Percentiles rank a stretch among this genome's conserved stretches.
Evolutionary conservation across 2,329 filamentous ascomycete genomes (phyloP).

Genomic region (Anthostomella pinea): DNA sequence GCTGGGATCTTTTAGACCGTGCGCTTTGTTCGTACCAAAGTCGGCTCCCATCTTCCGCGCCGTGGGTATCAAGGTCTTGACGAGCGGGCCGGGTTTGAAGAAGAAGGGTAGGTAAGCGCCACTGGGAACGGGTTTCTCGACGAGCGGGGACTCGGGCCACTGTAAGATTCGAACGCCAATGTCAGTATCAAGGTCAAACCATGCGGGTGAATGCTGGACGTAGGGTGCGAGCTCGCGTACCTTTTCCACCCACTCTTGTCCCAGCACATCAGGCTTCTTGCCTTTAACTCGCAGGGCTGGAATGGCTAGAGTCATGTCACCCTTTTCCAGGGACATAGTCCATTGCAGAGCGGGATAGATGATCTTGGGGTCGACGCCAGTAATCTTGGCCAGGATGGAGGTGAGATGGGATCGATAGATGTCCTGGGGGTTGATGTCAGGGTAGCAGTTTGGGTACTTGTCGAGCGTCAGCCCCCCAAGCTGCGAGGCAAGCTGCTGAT

Average conservation of each 20-base stretch:
- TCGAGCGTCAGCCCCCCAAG: constrained; percentile 27
- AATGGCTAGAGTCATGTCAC: constrained; percentile 74
- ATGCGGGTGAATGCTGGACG: constrained; percentile 6
- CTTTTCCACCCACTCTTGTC: constrained; percentile 59
- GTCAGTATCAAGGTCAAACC: neutral
- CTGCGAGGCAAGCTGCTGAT: constrained; percentile 22
- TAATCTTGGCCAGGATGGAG: constrained; percentile 63
- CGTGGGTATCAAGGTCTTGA: constrained; percentile 64
- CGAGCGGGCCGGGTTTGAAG: constrained; percentile 68
- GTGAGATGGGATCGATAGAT: constrained; percentile 77
- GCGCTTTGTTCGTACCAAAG: constrained; percentile 63
- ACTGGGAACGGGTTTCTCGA: constrained; percentile 65
- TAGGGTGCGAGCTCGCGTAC: constrained; percentile 40
- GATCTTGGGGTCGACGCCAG: constrained; percentile 66
- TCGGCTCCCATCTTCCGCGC: constrained; percentile 59
- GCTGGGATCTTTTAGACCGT: constrained; percentile 54
- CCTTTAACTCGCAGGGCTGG: constrained; percentile 78
- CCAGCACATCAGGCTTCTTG: constrained; percentile 61
- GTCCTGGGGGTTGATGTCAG: constrained; percentile 72
- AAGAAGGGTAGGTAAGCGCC: constrained; percentile 76
- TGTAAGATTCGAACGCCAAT: constrained; percentile 31
- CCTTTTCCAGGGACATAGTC: constrained; percentile 77
- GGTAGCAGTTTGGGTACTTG: constrained; percentile 57
- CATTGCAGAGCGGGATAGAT: constrained; percentile 76
- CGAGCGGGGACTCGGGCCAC: constrained; percentile 72